Evolutionary conservation across 177 flowering plant species (phyloP), one percentile per base, ranked within the genome.

Genomic region (Vitis hybrid): DNA sequence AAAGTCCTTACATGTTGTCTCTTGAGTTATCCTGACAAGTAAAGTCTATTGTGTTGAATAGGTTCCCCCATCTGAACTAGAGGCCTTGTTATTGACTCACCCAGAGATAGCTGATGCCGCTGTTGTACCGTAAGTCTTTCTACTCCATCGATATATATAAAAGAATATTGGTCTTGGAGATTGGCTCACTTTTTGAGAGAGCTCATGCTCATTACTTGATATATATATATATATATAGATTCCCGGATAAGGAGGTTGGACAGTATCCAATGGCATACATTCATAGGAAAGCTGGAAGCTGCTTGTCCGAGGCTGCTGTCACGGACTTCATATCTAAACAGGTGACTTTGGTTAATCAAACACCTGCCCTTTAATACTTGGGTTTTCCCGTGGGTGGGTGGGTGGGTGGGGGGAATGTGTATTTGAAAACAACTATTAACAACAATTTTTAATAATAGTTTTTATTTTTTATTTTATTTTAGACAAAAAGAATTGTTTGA

Each of bases 61-160:
- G 97, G 98, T 92, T 65, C 85, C 99, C 49, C 99, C 99, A 0
- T 97, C 99, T 11, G 99, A 95, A 72, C 68, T 95, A 57, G 99
- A 93, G 76, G 89, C 94, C 9, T 66, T 95, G 77, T 73, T 95
- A 54, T 88, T 86, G 9, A 67, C 88, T 52, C 96, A 93, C 70
- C 89, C 94, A 0, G 82, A 85, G 58, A 85, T 94, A 10, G 72
- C 71, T 14, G 97, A 92, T 78, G 91, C 87, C 62, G 97, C 97
- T 12, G 98, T 94, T 30, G 87, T 94, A 14, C 97, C 97, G 99
- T 94, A 80, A 81, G 97, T 64, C 12, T 8, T 69, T 9, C 6
- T 35, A 21, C 40, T 35, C 40, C 6, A 6, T 35, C 0, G 24
- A 21, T 21, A 1, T 21, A 21, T 21, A 21, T 21, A 21, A 21